Evolutionary conservation across 1,284 basidiomycete species (phyloP).

Genomic region (Malassezia arunalokei): DNA sequence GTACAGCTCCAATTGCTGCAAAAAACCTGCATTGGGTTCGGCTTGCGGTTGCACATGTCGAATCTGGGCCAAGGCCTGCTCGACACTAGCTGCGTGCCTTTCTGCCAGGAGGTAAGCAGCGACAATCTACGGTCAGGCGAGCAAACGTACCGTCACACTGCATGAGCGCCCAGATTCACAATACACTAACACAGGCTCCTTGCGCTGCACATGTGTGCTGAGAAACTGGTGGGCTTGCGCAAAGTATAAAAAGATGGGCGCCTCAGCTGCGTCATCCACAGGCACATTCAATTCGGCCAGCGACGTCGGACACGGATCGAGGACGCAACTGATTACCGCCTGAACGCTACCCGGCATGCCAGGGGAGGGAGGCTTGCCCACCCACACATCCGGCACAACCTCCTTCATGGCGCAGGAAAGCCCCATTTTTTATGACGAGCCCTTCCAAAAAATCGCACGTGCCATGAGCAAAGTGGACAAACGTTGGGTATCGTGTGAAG

Average conservation of each 20-base stretch:
- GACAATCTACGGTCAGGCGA: slow-evolving; percentile 24
- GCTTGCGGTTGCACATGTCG: slow-evolving; percentile 28
- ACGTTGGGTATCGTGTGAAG: neutral
- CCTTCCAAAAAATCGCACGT: neutral
- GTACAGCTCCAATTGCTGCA: slow-evolving; percentile 46
- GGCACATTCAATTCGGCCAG: slow-evolving; percentile 27
- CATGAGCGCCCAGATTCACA: slow-evolving; percentile 47
- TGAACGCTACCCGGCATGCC: too few species aligned
- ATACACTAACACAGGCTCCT: slow-evolving; percentile 46
- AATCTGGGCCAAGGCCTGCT: slow-evolving; percentile 42
- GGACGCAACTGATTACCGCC: too few species aligned
- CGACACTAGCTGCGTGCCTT: slow-evolving; percentile 28
- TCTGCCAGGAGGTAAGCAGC: slow-evolving; percentile 26
- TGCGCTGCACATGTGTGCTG: slow-evolving; percentile 12
- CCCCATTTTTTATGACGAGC: too few species aligned
- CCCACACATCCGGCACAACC: too few species aligned
- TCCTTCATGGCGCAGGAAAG: too few species aligned
- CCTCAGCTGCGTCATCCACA: slow-evolving; percentile 45
- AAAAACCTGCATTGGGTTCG: slow-evolving; percentile 45
- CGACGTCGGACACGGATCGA: too few species aligned
- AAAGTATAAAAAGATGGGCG: slow-evolving; percentile 46
- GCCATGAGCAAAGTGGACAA: neutral
- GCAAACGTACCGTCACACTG: slow-evolving; percentile 23
- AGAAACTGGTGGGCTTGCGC: slow-evolving; percentile 38
- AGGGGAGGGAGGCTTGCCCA: too few species aligned